These are phyloP conservation scores for Aureobasidium sp. DNA, from an alignment of 2,329 filamentous ascomycete genomes.

Conservation along the genomic window DNA sequence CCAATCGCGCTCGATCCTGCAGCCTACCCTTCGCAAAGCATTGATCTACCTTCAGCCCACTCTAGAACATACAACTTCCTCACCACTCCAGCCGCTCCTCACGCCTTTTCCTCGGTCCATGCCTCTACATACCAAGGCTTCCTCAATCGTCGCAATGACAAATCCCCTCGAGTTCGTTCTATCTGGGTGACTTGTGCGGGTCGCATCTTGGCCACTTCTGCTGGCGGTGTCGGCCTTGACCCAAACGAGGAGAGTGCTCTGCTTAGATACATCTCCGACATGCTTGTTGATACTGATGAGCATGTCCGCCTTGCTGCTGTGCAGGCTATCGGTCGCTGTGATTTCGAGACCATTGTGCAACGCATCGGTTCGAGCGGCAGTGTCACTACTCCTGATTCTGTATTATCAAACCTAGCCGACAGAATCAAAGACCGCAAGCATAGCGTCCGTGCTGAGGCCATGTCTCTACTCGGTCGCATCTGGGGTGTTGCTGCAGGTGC, in stretches of 20 bases:
- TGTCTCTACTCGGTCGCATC: constrained; percentile 72
- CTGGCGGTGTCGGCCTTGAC: constrained; percentile 80
- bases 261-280: constrained; percentile 62
- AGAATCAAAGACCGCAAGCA: constrained; percentile 80
- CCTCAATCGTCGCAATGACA: constrained; percentile 77
- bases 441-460: constrained; percentile 74
- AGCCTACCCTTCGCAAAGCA: constrained; percentile 69
- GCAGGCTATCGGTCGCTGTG: constrained; percentile 71
- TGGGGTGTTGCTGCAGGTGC: constrained; percentile 93
- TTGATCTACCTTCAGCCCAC: constrained; percentile 33
- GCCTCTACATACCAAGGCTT: constrained; percentile 74
- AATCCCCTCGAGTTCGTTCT: constrained; percentile 69
- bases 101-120: constrained; percentile 82
- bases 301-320: constrained; percentile 86
- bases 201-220: constrained; percentile 82
- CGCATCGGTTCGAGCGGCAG: constrained; percentile 73
- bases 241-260: constrained; percentile 71
- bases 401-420: constrained; percentile 75
- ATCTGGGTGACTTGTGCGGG: constrained; percentile 81
- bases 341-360: constrained; percentile 68
- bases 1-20: constrained; percentile 66
- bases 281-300: constrained; percentile 82
- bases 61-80: constrained; percentile 50
- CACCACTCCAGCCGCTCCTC: constrained; percentile 74
- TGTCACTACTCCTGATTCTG: constrained; percentile 65